Base-by-base conservation (phyloP, 768 basidiomycete genomes). In the Lactarius sanguifluus region DNA sequence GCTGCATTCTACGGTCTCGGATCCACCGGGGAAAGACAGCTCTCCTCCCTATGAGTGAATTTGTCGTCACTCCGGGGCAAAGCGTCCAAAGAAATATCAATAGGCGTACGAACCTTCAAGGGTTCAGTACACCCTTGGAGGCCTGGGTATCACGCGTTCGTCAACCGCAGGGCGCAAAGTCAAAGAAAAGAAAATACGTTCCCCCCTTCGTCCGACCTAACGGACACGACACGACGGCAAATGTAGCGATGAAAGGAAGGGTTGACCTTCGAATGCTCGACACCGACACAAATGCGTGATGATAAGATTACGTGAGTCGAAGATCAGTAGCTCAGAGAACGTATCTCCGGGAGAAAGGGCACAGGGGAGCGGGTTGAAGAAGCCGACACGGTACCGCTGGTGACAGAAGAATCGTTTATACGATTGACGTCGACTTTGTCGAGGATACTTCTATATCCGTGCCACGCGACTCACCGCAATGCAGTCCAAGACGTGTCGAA, bases 361-460 rank as follows among this genome's bases (percentile, higher is more conserved):
- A 36, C 2, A 36, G 36, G n/a, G n/a, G n/a, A n/a, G 10, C 45
- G n/a, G 23, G 23, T 50, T 4, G 50, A 23, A 13, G 50, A 52
- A 52, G 50, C 13, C 23, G 23, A 25, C 5, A 25, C 50, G 50
- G 50, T 52, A 52, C 50, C 50, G 50, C 50, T 25, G 25, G 50
- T 13, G 50, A 52, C 23, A 52, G 50, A 52, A 52, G 50, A 52
- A 52, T 23, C 50, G 15, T 52, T 52, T 52, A 25, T 52, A 50
- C 50, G 50, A 52, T 52, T 25, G 50, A 52, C 50, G 25, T 52
- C 50, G 23, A 25, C 50, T 52, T 52, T 52, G 50, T 25, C 25
- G 50, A 52, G 47, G 23, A 52, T 52, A 52, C 50, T 52, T 52
- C 50, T 52, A 52, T 52, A 52, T 52, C 50, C 23, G 13, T 25